Conservation (phyloP, 164 flowering plant species). For the Aristolochia contorta region DNA sequence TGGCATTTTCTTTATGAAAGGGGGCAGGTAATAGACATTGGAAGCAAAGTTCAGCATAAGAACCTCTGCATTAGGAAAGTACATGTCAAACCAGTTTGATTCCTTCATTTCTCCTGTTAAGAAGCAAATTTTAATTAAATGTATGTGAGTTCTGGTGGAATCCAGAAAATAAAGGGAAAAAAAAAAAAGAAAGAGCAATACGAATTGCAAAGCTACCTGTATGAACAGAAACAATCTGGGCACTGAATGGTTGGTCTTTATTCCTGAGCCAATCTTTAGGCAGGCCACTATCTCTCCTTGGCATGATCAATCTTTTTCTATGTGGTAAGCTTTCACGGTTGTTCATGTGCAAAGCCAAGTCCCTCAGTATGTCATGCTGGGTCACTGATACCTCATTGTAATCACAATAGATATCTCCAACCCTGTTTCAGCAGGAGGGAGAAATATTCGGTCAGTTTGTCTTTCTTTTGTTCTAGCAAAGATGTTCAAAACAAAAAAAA, state of each 20-base stretch:
- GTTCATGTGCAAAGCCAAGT: conserved; percentile 58
- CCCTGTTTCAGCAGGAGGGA: conserved; percentile 22
- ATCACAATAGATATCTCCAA: conserved; percentile 51
- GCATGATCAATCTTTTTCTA: conserved; percentile 53
- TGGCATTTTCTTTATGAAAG: conserved; percentile 57
- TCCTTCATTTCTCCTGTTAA: conserved; percentile 58
- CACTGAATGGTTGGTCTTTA: conserved; percentile 41
- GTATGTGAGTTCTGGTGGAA: too few species aligned
- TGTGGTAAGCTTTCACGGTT: conserved; percentile 25
- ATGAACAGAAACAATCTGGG: conserved; percentile 61
- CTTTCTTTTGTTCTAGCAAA: background rate
- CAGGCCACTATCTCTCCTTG: conserved; percentile 40
- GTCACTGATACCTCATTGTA: conserved; percentile 50
- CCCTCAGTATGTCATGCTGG: conserved; percentile 74
- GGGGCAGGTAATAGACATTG: conserved; percentile 45
- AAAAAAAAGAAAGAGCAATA: background rate
- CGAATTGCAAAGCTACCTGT: conserved; percentile 38
- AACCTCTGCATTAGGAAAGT: conserved; percentile 72
- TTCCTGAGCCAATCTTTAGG: conserved; percentile 68
- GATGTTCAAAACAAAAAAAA: too few species aligned
- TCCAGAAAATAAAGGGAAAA: too few species aligned
- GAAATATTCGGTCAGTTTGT: background rate
- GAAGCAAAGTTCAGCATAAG: conserved; percentile 62
- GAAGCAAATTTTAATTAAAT: background rate
- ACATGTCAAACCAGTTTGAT: conserved; percentile 52